Conservation (phyloP, 2,329 filamentous ascomycete species). For the Balansia obtecta region DNA sequence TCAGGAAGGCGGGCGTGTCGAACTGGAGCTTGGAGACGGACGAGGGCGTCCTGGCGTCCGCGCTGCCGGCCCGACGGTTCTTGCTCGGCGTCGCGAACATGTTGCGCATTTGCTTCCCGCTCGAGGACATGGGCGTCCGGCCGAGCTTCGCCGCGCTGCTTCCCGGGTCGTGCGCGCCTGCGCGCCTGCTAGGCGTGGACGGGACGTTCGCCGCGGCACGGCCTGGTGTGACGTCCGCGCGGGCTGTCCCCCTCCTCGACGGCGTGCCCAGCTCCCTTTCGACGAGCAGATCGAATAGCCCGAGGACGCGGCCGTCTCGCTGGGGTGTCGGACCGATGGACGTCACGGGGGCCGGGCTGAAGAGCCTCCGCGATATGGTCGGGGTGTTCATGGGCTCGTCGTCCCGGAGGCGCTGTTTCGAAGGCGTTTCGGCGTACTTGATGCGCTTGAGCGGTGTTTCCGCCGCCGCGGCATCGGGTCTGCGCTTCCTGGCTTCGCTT, state of each 20-base stretch:
- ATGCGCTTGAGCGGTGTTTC: constrained; percentile 41
- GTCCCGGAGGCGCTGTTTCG: constrained; percentile 24
- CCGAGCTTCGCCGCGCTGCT: constrained; percentile 22
- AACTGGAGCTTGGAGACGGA: constrained; percentile 46
- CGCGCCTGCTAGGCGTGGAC: constrained; percentile 34
- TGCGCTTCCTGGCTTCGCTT: constrained; percentile 26
- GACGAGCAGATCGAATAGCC: constrained; percentile 60
- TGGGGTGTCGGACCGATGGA: constrained; percentile 70
- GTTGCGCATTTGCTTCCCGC: constrained; percentile 50
- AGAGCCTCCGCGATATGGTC: constrained; percentile 43
- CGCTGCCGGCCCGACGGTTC: constrained; percentile 28
- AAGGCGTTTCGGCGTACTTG: constrained; percentile 35
- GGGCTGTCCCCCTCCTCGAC: constrained; percentile 27
- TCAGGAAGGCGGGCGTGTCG: constrained; percentile 61
- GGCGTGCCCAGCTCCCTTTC: constrained; percentile 38
- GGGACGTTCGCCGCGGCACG: constrained; percentile 15
- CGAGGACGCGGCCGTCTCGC: constrained; percentile 62
- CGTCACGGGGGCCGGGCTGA: constrained; percentile 45
- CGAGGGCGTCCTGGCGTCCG: constrained; percentile 30
- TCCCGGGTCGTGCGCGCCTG: constrained; percentile 16
- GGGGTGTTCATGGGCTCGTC: constrained; percentile 41
- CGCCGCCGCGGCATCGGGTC: constrained; percentile 20
- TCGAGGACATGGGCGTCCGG: constrained; percentile 40
- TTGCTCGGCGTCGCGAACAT: constrained; percentile 54
- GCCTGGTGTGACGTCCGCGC: constrained; percentile 1